Conservation (phyloP, 208 protist species). For the Porcisia deanei region DNA sequence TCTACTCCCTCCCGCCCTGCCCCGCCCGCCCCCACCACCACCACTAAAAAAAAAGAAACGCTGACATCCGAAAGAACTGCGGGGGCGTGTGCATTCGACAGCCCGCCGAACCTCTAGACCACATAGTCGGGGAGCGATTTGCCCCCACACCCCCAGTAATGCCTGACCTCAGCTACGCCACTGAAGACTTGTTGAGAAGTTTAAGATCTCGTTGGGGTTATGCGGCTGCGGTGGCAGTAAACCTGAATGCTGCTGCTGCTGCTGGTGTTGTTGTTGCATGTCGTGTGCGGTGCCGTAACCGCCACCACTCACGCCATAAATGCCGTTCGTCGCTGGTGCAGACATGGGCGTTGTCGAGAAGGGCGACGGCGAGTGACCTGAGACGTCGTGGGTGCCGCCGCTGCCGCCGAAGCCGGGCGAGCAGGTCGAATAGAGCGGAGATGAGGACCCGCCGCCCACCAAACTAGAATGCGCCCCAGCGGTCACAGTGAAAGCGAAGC, state of each 20-base stretch:
- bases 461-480: conserved; percentile 22
- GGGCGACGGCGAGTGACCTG: conserved; percentile 20
- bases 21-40: neutral
- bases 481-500: conserved; percentile 36
- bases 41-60: neutral
- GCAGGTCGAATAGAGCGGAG: conserved; percentile 19
- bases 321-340: neutral
- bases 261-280: conserved; percentile 4
- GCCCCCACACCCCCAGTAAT: neutral
- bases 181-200: conserved; percentile 26
- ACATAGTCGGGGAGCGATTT: neutral
- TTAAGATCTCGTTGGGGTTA: conserved; percentile 23
- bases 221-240: conserved; percentile 24
- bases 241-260: conserved; percentile 8
- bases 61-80: neutral
- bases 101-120: too few species aligned
- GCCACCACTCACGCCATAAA: conserved; percentile 24
- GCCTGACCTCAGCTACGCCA: conserved; percentile 22
- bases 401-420: conserved; percentile 11
- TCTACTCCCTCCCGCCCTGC: neutral
- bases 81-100: neutral
- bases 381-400: conserved; percentile 19
- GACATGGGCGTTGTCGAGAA: conserved; percentile 32
- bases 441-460: conserved; percentile 6
- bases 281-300: conserved; percentile 1